Evolutionary conservation across 306 rosid species (phyloP), one percentile per base, ranked within the genome.

Genomic region (Ammopiptanthus mongolicus): DNA sequence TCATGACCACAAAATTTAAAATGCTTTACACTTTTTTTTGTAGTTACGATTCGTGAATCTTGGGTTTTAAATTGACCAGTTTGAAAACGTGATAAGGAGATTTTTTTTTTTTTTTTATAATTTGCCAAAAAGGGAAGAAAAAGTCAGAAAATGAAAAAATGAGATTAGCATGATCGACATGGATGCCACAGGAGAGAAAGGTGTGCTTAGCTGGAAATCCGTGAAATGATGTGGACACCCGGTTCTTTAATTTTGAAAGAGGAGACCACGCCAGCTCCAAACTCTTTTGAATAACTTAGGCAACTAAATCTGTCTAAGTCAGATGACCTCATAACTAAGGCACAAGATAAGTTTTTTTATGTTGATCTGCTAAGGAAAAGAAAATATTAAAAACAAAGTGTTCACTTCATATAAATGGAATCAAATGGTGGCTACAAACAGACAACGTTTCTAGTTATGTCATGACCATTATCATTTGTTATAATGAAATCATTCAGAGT

Each of bases 211-310:
- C 81, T 84, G 84, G 86, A 82, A 82, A 63, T 75, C 8, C 34
- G 51, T 75, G 47, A 74, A 78, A 83, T 80, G 88, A 82, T 56
- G 78, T 41, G 67, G 86, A 86, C 76, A 29, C 55, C 58, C 74
- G 29, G 36, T 55, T 75, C 3, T 47, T 15, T n/a, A 28, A 8
- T 34, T 21, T 50, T 3, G 58, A 58, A 23, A 50, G 72, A 65
- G 50, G 34, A 75, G 78, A 55, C 73, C 83, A 80, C 76, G 66
- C 59, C 74, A 80, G 65, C 76, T 69, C 74, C 65, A 6, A 31
- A n/a, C 44, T 22, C 52, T 19, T 46, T 67, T 37, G 12, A 75
- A 47, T n/a, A 69, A 22, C 55, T 58, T 58, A 61, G 3, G 22
- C 13, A 67, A 51, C 11, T 50, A 39, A 68, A 53, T 3, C 51